Evolutionary conservation across 306 rosid species (phyloP), one percentile per base, ranked within the genome.

Genomic region (Gastrolobium bilobum): DNA sequence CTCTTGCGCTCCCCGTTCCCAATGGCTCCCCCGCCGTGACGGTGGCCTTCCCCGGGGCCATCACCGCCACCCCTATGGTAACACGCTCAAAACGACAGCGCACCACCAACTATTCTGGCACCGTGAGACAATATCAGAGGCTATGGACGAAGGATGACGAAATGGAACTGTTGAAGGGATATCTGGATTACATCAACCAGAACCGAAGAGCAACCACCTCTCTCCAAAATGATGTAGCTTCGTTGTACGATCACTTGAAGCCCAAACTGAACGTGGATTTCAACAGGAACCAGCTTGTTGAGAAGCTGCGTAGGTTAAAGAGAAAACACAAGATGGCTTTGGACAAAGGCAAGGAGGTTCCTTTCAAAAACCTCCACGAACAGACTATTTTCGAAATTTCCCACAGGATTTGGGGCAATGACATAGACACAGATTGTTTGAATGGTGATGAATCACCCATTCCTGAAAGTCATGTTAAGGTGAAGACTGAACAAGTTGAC

Each of bases 371-470:
- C 83, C 87, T 85, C n/a, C 91, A 90, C 10, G 98, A 96, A 14
- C 87, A 91, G 66, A 89, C 89, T 37, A 88, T 89, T 7, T 96
- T 93, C 30, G 91, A 96, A 79, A 89, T 93, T 68, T 96, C 98
- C 15, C 85, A 84, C 61, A 90, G 86, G 96, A 96, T 96, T 74
- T 96, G 98, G 99, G 89, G 90, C 52, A 81, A 76, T 43, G 68
- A 68, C 67, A 76, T 71, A 14, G 90, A 82, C 69, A 53, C 39
- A 10, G 76, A n/a, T 39, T 62, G n/a, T n/a, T 54, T 74, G 50
- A 82, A 66, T 5, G 56, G 20, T 48, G 87, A 83, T 31, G 90
- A 77, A 38, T 80, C 89, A 26, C 80, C 34, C 10, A 76, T 73
- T 58, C 76, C 75, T 7, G 78, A 77, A 14, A 69, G 61, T 56